These are phyloP conservation scores for Fusarium pseudoanthophilum DNA, from an alignment of 2,329 filamentous ascomycete species.

Conservation along the genomic window DNA sequence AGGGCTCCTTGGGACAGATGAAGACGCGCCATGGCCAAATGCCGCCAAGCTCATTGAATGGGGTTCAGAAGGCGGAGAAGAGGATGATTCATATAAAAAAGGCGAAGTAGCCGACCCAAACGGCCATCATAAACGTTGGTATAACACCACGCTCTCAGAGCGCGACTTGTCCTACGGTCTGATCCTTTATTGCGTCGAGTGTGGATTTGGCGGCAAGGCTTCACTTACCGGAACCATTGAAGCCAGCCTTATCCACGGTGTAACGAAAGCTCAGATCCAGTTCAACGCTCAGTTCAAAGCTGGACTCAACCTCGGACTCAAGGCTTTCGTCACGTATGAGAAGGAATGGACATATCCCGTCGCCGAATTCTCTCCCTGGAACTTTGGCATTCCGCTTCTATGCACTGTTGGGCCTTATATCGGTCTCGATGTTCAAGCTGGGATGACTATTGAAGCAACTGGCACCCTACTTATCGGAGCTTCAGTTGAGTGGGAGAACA, in stretches of 20 bases:
- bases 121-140: conserved; percentile 4
- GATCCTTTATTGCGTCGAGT: conserved; percentile 4
- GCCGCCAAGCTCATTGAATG: conserved; percentile 2
- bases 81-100: conserved; percentile 4
- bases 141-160: background rate
- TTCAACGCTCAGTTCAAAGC: conserved; percentile 11
- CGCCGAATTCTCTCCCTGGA: background rate
- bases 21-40: conserved; percentile 7
- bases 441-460: background rate
- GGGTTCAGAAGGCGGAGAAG: background rate
- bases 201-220: background rate
- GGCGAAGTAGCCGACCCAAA: conserved; percentile 2
- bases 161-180: conserved; percentile 2
- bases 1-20: background rate
- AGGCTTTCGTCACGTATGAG: conserved; percentile 9
- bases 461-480: conserved; percentile 2
- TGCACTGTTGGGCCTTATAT: background rate
- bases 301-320: background rate
- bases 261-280: background rate
- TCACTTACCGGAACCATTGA: background rate
- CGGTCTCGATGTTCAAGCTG: background rate
- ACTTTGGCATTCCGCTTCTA: background rate
- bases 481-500: conserved; percentile 4
- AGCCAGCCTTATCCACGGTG: background rate
- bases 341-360: background rate